Conservation (phyloP, 805 yeast genomes). For the Monosporozyma servazzii region DNA sequence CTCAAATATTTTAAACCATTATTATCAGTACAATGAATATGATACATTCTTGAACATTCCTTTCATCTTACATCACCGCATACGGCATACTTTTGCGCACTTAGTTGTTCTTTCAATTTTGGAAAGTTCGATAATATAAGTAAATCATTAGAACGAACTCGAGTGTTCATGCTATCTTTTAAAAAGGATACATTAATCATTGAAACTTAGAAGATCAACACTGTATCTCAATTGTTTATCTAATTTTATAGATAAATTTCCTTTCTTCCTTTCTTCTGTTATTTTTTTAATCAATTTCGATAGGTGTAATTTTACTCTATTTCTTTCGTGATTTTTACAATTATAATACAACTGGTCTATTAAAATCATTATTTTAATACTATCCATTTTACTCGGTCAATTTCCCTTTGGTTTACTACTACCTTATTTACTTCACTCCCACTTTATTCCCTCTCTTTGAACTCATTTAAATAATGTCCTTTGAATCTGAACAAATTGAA, state of each 20-base stretch:
- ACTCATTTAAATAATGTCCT: constrained; percentile 2
- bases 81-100: not conserved
- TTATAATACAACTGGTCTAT: not conserved
- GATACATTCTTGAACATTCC: too few relatives aligned
- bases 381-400: not conserved
- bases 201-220: not conserved
- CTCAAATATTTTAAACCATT: too few relatives aligned
- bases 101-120: not conserved
- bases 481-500: not conserved
- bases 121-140: not conserved
- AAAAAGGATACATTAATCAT: not conserved
- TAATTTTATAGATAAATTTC: not conserved
- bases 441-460: not conserved
- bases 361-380: not conserved
- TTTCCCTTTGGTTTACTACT: constrained; percentile 6
- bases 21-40: too few relatives aligned
- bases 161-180: not conserved
- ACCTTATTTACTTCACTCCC: not conserved
- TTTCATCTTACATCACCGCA: too few relatives aligned
- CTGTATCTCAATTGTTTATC: not conserved
- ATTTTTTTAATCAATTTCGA: not conserved
- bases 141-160: not conserved
- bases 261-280: not conserved
- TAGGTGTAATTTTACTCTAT: not conserved
- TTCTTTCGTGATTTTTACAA: not conserved